Evolutionary conservation across 192 early-diverging fungal genomes (phyloP), one percentile per base, ranked within the genome.

Genomic region (Glomus cerebriforme): DNA sequence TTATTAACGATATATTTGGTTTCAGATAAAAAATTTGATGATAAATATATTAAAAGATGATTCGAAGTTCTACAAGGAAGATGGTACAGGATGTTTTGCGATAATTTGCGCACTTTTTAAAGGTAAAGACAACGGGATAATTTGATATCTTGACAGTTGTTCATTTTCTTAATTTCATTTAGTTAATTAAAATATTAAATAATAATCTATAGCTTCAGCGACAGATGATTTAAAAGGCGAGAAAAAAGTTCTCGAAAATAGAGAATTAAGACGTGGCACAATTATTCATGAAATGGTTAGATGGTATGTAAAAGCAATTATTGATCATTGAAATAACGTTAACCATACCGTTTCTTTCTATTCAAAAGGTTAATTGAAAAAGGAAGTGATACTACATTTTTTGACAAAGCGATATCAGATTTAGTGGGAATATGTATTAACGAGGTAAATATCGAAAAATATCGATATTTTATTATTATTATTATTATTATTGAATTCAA

Each of bases 341-440:
- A 39, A 54, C 27, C 6, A 26, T 59, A 22, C 9, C 12, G 39
- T 1, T 43, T 43, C 22, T 32, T 29, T 29, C 13, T 59, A 22
- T 59, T 26, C 9, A 43, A 69, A 35, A 78, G 77, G 77, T 39
- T 78, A 37, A 39, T 31, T 10, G 63, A 26, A 59, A 78, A 78
- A 69, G 66, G 47, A n/a, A 59, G 67, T n/a, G 65, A 78, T 19
- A 69, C 29, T 59, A 37, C 77, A 4, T 5, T 27, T 59, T 67
- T 78, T 59, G 77, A 78, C 19, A 78, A 69, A 58, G 2, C n/a
- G 24, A 22, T 78, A 13, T 49, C 65, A 59, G 77, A 78, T 37
- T 35, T 78, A 7, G 66, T 78, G 1, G 29, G 19, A 13, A 12
- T 58, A 69, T 69, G 64, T 54, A 59, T 69, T 27, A 78, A 54